These are phyloP conservation scores for Mycena citricolor DNA, from an alignment of 1,284 basidiomycete genomes.

Conservation along the genomic window DNA sequence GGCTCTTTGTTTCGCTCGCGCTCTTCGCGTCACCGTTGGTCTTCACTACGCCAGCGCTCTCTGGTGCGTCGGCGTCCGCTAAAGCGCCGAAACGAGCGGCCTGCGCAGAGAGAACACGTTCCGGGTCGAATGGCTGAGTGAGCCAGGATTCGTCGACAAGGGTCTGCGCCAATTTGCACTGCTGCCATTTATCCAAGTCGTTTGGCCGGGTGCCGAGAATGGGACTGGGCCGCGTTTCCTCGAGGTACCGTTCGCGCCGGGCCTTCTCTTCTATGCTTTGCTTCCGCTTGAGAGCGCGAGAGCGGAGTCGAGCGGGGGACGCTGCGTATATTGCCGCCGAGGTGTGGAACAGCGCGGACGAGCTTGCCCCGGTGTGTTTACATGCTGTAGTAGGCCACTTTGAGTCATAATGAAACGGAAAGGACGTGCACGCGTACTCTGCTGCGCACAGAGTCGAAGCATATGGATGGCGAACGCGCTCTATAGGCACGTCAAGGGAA, in stretches of 20 bases:
- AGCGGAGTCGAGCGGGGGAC: slow-evolving; percentile 31
- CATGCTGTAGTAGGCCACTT: too few species aligned
- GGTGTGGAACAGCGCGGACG: slow-evolving; percentile 52
- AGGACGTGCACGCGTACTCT: too few species aligned
- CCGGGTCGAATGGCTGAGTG: slow-evolving; percentile 29
- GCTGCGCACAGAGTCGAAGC: too few species aligned
- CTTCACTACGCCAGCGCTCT: too few species aligned
- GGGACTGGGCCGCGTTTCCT: slow-evolving; percentile 58
- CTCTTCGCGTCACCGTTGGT: too few species aligned
- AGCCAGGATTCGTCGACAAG: slow-evolving; percentile 60
- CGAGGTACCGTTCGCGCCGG: slow-evolving; percentile 42
- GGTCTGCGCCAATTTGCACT: slow-evolving; percentile 61
- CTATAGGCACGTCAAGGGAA: too few species aligned
- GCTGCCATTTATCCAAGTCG: slow-evolving; percentile 63
- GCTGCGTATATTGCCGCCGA: slow-evolving; percentile 44
- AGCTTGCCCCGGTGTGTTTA: slow-evolving; percentile 23
- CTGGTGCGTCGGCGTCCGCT: too few species aligned
- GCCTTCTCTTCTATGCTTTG: slow-evolving; percentile 49
- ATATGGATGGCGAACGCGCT: too few species aligned
- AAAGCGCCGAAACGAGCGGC: background rate
- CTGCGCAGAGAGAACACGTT: slow-evolving; percentile 13
- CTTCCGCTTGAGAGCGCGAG: slow-evolving; percentile 45
- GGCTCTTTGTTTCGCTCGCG: slow-evolving; percentile 9
- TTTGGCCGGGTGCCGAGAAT: slow-evolving; percentile 69
- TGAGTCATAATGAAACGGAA: too few species aligned